Percentiles rank a stretch among this genome's conserved stretches.
These are phyloP conservation scores for Pontederia paniculata DNA, from an alignment of 176 grass and related monocot species.

Conservation along the genomic window DNA sequence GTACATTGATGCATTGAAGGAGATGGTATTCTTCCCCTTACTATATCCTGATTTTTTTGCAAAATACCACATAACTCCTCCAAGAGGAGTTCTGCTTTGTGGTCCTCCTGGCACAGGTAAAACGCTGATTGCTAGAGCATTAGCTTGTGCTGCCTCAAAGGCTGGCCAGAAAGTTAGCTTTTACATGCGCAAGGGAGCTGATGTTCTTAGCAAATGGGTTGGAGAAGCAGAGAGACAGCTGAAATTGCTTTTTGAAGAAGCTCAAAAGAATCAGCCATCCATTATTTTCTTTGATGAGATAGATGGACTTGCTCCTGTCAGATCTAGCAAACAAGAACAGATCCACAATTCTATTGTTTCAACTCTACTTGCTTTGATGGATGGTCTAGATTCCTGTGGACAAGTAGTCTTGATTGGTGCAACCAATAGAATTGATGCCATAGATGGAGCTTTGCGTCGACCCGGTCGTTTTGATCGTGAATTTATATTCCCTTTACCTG, in stretches of 20 bases:
- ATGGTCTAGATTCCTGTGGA: slow-evolving; percentile 94
- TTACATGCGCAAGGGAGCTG: slow-evolving; percentile 99
- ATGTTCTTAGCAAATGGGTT: slow-evolving; percentile 99
- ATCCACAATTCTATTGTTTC: slow-evolving; percentile 99
- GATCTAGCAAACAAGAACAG: slow-evolving; percentile 99
- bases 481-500: slow-evolving; percentile 94
- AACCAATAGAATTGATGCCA: slow-evolving; percentile 97
- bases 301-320: slow-evolving; percentile 96
- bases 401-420: slow-evolving; percentile 99
- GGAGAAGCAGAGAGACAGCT: slow-evolving; percentile 98
- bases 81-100: slow-evolving; percentile 92
- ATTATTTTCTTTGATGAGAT: slow-evolving; percentile 99
- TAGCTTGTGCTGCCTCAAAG: slow-evolving; percentile 91
- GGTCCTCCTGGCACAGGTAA: slow-evolving; percentile 96
- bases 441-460: slow-evolving; percentile 93
- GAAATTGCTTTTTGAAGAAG: slow-evolving; percentile 98
- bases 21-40: slow-evolving; percentile 99
- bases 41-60: slow-evolving; percentile 99
- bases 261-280: slow-evolving; percentile 95
- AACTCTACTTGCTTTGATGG: slow-evolving; percentile 98
- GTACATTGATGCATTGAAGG: slow-evolving; percentile 93
- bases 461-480: slow-evolving; percentile 98
- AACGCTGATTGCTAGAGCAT: slow-evolving; percentile 92
- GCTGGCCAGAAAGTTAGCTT: slow-evolving; percentile 97
- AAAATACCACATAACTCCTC: slow-evolving; percentile 97